Evolutionary conservation across 106 monocot species (phyloP).

Genomic region (Allium sativum): DNA sequence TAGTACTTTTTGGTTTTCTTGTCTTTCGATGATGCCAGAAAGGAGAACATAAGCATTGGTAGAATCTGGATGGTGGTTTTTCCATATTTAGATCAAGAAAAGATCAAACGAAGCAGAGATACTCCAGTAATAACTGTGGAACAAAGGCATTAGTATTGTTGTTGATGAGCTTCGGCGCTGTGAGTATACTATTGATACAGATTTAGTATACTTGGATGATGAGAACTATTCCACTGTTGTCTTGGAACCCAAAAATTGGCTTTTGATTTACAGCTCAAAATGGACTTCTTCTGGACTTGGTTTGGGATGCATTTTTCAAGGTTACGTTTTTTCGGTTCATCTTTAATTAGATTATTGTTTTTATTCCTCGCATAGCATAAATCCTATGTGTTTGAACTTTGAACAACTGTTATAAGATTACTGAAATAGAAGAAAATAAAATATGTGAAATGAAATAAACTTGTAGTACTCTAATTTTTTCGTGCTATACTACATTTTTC

Average conservation of each 20-base stretch:
- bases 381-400: no score
- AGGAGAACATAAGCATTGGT: no score
- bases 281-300: slow-evolving; percentile 63
- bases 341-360: not conserved
- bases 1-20: no score
- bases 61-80: no score
- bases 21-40: no score
- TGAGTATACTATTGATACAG: slow-evolving; percentile 27
- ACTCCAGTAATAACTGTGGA: slow-evolving; percentile 18
- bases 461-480: no score
- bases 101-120: slow-evolving; percentile 51
- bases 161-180: slow-evolving; percentile 31
- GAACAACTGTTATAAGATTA: no score
- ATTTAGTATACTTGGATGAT: slow-evolving; percentile 12
- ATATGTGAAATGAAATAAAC: no score
- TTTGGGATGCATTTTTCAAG: slow-evolving; percentile 88
- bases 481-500: no score
- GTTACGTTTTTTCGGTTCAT: slow-evolving; percentile 10
- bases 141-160: slow-evolving; percentile 20
- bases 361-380: no score
- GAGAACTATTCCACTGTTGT: not conserved
- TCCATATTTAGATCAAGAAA: slow-evolving; percentile 1
- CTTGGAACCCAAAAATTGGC: slow-evolving; percentile 48
- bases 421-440: no score
- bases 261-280: slow-evolving; percentile 89